Evolutionary conservation across 768 basidiomycete species (phyloP).

Genomic region (Leccinum boreale): DNA sequence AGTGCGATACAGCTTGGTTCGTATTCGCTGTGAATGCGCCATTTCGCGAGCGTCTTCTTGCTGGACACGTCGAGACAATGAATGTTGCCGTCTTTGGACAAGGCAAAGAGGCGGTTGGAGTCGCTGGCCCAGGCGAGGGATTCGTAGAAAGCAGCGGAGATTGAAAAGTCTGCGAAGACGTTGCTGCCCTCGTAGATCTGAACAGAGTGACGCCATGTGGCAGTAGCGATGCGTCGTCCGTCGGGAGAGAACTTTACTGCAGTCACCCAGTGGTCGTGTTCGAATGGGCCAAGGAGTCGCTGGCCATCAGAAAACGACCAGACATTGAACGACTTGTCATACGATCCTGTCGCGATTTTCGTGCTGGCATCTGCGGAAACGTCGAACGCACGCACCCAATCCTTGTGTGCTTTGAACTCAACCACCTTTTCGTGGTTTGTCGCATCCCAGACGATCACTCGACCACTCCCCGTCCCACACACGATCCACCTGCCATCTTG

Average conservation of each 20-base stretch:
- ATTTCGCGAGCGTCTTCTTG: no score
- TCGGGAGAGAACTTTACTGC: background rate
- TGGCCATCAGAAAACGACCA: background rate
- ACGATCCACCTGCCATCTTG: background rate
- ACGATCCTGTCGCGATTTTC: background rate
- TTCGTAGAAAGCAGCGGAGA: no score
- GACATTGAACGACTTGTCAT: background rate
- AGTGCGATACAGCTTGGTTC: background rate
- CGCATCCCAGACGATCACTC: background rate
- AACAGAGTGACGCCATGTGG: no score
- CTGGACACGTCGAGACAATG: no score
- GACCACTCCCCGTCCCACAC: background rate
- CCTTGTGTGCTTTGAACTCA: background rate
- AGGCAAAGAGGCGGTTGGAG: no score
- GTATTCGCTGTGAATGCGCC: no score
- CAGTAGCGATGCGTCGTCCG: background rate
- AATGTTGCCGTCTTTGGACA: no score
- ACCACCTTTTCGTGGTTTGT: background rate
- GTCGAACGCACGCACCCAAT: background rate
- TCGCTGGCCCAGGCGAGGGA: no score
- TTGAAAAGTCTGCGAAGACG: no score
- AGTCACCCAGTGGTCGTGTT: no score
- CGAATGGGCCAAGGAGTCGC: background rate
- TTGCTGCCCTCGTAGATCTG: background rate
- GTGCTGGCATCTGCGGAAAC: background rate